A percentile compares a stretch with the other conserved stretches of the same genome.
These are phyloP conservation scores for Aspergillus udagawae DNA, from an alignment of 2,329 filamentous ascomycete genomes.

Conservation along the genomic window DNA sequence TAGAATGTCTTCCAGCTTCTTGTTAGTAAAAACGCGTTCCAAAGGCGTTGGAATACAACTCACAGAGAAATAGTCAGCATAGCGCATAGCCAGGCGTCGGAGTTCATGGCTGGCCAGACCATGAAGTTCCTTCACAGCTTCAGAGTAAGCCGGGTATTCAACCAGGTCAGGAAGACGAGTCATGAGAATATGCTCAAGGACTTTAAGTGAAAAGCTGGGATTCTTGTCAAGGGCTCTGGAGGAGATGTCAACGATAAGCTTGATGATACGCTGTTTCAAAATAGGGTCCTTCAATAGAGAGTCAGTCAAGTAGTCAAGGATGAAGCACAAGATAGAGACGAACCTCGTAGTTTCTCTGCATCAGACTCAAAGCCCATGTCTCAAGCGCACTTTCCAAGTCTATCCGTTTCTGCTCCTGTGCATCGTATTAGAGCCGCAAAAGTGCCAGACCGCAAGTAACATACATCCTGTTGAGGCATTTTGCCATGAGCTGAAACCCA, in stretches of 20 bases:
- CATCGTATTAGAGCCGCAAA: not conserved
- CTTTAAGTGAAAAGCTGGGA: conserved; percentile 76
- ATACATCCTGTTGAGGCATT: conserved; percentile 48
- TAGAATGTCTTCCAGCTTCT: conserved; percentile 64
- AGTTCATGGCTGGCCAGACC: conserved; percentile 80
- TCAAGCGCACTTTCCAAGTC: conserved; percentile 38
- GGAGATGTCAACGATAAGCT: conserved; percentile 79
- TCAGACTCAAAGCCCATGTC: conserved; percentile 39
- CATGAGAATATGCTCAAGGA: conserved; percentile 85
- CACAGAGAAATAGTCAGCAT: conserved; percentile 83
- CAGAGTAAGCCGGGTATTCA: conserved; percentile 70
- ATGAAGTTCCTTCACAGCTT: conserved; percentile 86
- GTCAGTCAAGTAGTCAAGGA: not conserved
- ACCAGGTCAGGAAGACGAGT: conserved; percentile 72
- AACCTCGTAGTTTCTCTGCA: conserved; percentile 40
- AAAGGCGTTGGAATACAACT: conserved; percentile 21
- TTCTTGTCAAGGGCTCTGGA: conserved; percentile 75
- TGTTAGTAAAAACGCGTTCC: conserved; percentile 8
- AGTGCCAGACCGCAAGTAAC: conserved; percentile 7
- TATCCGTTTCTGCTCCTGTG: conserved; percentile 34
- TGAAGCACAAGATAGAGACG: not conserved
- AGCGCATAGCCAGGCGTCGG: conserved; percentile 81
- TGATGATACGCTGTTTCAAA: conserved; percentile 75
- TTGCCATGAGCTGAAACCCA: conserved; percentile 60
- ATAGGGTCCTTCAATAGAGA: conserved; percentile 62